Base-by-base conservation (phyloP, 1,284 basidiomycete species). In the Mycosarcoma maydis region DNA sequence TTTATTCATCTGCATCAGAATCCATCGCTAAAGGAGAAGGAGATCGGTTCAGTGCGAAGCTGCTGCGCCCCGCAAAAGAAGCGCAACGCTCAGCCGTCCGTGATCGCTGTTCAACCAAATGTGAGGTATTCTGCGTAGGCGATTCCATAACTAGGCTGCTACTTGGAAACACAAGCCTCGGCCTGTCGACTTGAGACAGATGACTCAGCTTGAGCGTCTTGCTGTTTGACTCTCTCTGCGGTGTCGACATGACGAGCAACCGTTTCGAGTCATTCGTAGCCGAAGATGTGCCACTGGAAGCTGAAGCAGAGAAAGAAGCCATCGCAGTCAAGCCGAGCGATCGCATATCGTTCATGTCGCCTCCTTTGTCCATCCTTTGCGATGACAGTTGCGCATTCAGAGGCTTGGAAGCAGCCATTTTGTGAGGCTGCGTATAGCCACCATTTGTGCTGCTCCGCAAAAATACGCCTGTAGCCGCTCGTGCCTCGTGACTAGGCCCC, bases 221-320 rank as follows among this genome's bases (percentile, higher is more conserved):
- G 46, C 38, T 46, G 1, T 37, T 29, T 6, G 55, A 16, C n/a
- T 54, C 56, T 29, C 59, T 66, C 20, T 59, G 55, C 6, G 62
- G 62, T 19, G 62, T 66, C 24, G 62, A 66, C 56, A 66, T 50
- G 9, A 66, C 62, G 38, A 66, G 50, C 34, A 55, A 20, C 32
- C 56, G 51, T 41, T 50, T 53, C 7, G 50, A 57, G 6, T 17
- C 41, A 7, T 20, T 36, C 32, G 26, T 23, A 0, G 45, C 6
- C 13, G 45, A 43, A 16, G 48, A 48, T 14, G 6, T 20, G 19
- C 13, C 36, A 9, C 14, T 8, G 6, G 53, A 32, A 6, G 47
- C 20, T 24, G 23, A 19, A 36, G 43, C 57, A 19, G 43, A 48
- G 14, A 56, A 49, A 10, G 45, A 57, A 23, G 44, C 29, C 44